A percentile compares a stretch with the other conserved stretches of the same genome.
Conservation (phyloP, 192 early-diverging fungal species). For the Backusella morwellensis region DNA sequence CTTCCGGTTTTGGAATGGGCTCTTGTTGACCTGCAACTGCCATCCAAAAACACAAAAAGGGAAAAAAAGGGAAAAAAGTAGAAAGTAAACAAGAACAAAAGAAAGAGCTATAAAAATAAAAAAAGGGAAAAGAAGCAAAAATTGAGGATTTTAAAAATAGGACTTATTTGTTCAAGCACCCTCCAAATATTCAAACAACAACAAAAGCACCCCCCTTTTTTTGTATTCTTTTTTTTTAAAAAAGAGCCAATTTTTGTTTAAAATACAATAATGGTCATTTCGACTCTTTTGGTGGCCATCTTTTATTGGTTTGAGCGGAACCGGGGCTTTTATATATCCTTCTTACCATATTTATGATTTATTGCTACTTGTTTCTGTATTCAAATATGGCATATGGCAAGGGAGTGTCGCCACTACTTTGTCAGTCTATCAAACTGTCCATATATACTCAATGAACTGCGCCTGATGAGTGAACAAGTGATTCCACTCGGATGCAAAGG, state of each 20-base stretch:
- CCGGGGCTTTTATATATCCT: not conserved
- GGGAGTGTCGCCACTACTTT: too few relatives aligned
- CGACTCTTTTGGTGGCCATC: not conserved
- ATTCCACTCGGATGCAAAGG: too few relatives aligned
- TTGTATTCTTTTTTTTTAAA: not conserved
- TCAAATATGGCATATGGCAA: too few relatives aligned
- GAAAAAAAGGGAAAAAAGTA: not conserved
- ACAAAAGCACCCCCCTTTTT: not conserved
- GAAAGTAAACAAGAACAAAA: not conserved
- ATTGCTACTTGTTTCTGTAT: too few relatives aligned
- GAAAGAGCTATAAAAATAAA: too few relatives aligned
- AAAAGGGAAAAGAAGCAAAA: not conserved
- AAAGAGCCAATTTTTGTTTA: not conserved
- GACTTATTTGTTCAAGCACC: not conserved
- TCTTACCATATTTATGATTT: not conserved
- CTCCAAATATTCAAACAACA: not conserved
- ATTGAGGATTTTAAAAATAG: not conserved
- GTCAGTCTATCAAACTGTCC: too few relatives aligned
- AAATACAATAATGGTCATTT: not conserved
- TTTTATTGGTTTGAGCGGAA: not conserved
- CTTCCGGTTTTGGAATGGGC: not conserved
- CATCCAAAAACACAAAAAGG: not conserved
- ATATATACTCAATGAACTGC: too few relatives aligned
- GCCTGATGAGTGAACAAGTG: too few relatives aligned
- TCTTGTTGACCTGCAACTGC: conserved; percentile 14